phyloP scores from a whole-genome alignment of 1,284 basidiomycete species.

The Ustilago bromivora region DNA sequence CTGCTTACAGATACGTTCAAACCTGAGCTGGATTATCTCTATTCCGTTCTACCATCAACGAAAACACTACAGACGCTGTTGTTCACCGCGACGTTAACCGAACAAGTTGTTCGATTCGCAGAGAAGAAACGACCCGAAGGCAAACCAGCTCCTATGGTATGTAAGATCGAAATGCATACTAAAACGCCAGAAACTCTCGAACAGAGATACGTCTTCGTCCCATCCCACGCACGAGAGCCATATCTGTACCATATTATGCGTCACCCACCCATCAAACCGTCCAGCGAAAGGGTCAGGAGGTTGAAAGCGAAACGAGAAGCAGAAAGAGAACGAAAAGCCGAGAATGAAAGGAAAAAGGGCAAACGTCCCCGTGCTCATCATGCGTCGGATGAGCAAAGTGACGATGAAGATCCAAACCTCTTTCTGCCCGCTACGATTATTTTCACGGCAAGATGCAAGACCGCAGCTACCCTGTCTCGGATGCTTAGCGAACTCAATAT shows the following conservation, averaged over 20 bases:
- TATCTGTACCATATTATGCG: slow-evolving; percentile 92
- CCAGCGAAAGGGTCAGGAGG: slow-evolving; percentile 54
- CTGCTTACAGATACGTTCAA: slow-evolving; percentile 91
- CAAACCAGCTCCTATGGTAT: slow-evolving; percentile 87
- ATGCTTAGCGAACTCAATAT: slow-evolving; percentile 79
- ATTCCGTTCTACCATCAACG: slow-evolving; percentile 81
- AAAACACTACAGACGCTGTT: slow-evolving; percentile 85
- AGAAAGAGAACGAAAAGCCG: slow-evolving; percentile 38
- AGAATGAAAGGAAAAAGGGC: slow-evolving; percentile 45
- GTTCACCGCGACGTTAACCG: slow-evolving; percentile 94
- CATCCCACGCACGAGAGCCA: slow-evolving; percentile 91
- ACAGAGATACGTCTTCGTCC: slow-evolving; percentile 91
- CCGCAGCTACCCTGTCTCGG: slow-evolving; percentile 82
- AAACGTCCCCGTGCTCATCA: slow-evolving; percentile 26
- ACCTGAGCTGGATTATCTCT: slow-evolving; percentile 81
- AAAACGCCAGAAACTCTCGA: slow-evolving; percentile 86
- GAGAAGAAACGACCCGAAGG: slow-evolving; percentile 81
- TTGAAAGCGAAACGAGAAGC: slow-evolving; percentile 67
- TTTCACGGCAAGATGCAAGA: slow-evolving; percentile 87
- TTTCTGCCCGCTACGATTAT: slow-evolving; percentile 86
- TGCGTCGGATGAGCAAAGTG: slow-evolving; percentile 28
- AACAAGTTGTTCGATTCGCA: slow-evolving; percentile 84
- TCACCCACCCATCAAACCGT: slow-evolving; percentile 76
- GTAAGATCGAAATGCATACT: slow-evolving; percentile 81
- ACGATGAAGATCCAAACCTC: slow-evolving; percentile 33